Base-by-base conservation (phyloP, 106 monocot genomes). In the Platanthera guangdongensis region DNA sequence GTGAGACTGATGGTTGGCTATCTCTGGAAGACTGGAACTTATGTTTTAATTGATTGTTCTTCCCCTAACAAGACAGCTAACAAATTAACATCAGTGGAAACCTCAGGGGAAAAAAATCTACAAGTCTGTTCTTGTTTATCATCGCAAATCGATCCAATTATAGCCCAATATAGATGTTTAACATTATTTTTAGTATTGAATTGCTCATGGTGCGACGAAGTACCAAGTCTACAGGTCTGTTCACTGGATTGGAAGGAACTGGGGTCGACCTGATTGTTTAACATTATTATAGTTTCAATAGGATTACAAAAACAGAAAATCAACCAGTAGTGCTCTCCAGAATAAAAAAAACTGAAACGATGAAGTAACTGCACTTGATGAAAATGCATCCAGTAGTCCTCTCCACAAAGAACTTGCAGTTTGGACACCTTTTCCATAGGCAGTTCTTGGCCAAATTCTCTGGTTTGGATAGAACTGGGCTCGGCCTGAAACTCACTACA, bases 41-140 rank as follows among this genome's bases (percentile, higher is more conserved):
- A 94, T 94, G 97, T 97, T 93, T 81, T 91, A 91, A 86, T 72
- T 97, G 73, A 97, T 93, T 71, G 78, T 93, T 82, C 87, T 97
- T 52, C 97, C 97, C 9, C 84, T 97, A n/a, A 97, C 96, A 39
- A 78, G 93, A 18, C 93, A 93, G 68, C 74, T 93, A 72, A 93
- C 96, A 54, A 25, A 25, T 25, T 25, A 97, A 91, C 76, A 97
- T 97, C 60, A 91, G 96, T 77, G 96, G 96, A 13, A 97, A 97
- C 63, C 86, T 94, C 51, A 93, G 96, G 96, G 89, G 89, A 25
- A 19, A 97, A 94, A 89, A 97, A 91, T 79, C 87, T 97, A 19
- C 96, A 97, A 82, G 96, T 89, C 84, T 67, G 55, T 71, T 32
- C 6, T 76, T 47, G 12, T 82, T 49, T 19, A 62, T 28, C 52